Evolutionary conservation across 331 rosid species (phyloP), one percentile per base, ranked within the genome.

Genomic region (Malus hybrid): DNA sequence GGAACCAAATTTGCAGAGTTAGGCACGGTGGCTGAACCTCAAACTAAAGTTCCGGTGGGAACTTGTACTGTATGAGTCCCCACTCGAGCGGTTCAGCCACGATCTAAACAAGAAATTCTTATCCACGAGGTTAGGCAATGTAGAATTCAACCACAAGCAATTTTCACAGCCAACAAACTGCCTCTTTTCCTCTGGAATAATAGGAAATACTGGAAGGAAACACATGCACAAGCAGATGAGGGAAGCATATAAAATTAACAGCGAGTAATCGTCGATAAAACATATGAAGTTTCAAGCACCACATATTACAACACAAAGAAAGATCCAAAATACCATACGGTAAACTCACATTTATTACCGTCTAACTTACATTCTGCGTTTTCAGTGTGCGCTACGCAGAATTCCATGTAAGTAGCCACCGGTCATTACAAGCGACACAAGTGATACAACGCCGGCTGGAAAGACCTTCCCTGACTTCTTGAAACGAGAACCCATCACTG

Each of bases 361-460:
- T 31, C 42, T 15, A 64, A 18, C 29, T 14, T 5, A 70, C 74
- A 42, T 68, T 15, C 29, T 24, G 16, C 69, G 29, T 15, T 18
- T 75, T 88, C 87, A 95, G 83, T 92, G 97, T 2, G 75, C 62
- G 70, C 92, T 83, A 4, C 97, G 99, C 65, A 90, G 71, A 69
- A 95, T 90, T 81, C 99, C 99, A 82, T 95, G 99, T 69, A 95
- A 68, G 90, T 92, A 95, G 78, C 99, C 97, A 60, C 93, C 97
- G 0, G 97, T 85, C 99, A 95, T 95, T 75, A 90, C 39, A 60
- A 95, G 82, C 2, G 99, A 95, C 69, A 92, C 90, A 34, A 95
- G 86, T n/a, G 99, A 89, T 27, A 95, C 93, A 50, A 92, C 91
- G 10, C 99, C 99, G 5, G 99, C 99, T 7, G 99, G 99, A 85